Evolutionary conservation across 2,329 filamentous ascomycete genomes (phyloP).

Genomic region (Pseudogymnoascus sp.): DNA sequence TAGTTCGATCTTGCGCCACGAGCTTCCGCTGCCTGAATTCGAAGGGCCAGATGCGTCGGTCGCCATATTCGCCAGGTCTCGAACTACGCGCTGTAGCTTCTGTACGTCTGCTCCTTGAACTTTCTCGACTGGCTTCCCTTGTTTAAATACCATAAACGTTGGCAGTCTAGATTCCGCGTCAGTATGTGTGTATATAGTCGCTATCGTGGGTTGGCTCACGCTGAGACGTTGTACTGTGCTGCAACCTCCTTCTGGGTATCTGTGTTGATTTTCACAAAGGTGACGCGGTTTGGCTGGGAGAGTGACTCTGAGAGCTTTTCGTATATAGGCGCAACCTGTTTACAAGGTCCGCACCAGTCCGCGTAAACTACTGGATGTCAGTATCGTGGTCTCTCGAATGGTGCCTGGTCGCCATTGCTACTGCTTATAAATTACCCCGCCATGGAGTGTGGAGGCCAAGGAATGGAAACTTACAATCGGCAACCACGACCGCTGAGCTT

Average conservation of each 20-base stretch:
- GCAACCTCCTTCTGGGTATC: constrained; percentile 71
- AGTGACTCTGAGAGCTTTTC: constrained; percentile 67
- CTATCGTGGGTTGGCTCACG: constrained; percentile 37
- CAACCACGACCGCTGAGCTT: constrained; percentile 72
- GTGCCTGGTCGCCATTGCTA: not conserved
- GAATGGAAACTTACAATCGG: constrained; percentile 65
- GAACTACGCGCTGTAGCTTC: constrained; percentile 64
- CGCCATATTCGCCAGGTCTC: constrained; percentile 50
- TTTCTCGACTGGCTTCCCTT: constrained; percentile 60
- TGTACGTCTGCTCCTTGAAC: constrained; percentile 68
- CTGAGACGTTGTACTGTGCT: constrained; percentile 64
- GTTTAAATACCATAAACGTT: constrained; percentile 85
- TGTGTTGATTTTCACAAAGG: constrained; percentile 82
- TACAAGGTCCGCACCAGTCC: constrained; percentile 80
- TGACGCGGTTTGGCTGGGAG: constrained; percentile 65
- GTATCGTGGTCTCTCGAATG: constrained; percentile 15
- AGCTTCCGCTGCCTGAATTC: constrained; percentile 38
- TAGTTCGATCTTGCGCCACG: constrained; percentile 68
- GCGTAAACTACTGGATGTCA: constrained; percentile 62
- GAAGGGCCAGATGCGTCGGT: constrained; percentile 50
- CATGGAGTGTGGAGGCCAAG: constrained; percentile 28
- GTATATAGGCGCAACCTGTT: constrained; percentile 75
- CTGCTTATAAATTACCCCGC: constrained; percentile 13
- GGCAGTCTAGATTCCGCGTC: constrained; percentile 51
- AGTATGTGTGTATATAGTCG: not conserved